Base-by-base conservation (phyloP, 2,329 filamentous ascomycete genomes). In the Aspergillus thermomutatus region DNA sequence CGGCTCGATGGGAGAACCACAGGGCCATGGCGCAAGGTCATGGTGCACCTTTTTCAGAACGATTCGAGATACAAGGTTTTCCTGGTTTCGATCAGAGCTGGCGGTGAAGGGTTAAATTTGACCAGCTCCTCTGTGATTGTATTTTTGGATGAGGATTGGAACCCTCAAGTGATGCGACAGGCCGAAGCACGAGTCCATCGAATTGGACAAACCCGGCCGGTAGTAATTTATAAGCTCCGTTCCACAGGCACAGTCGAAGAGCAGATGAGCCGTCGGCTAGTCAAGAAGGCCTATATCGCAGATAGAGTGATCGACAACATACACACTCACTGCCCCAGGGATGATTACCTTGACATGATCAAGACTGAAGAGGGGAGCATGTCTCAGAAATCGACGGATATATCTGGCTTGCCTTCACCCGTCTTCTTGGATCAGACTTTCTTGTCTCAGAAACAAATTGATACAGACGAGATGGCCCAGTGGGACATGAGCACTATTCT, bases 201-300 rank as follows among this genome's bases (percentile, higher is more conserved):
- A 1, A 83, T 84, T 41, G 82, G 82, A 0, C 82, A 84, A 64
- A 82, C 75, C 0, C 74, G 79, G 53, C 77, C 79, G 14, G 82
- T 84, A 0, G 82, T 79, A 0, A 74, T 85, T 7, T 84, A 83
- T 67, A 82, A 83, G 60, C 69, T 85, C 0, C 82, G 81, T 58
- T 81, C 82, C 0, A 79, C 79, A 53, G 82, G 82, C 1, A 85
- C 82, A 0, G 80, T 85, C 0, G 82, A 85, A 58, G 80, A 83
- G 58, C 83, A 85, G 56, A 85, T 85, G 80, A 76, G 82, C 66
- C 77, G 80, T 0, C 73, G 82, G 1, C 80, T 84, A n/a, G 75
- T 78, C 6, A 87, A 87, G 74, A 87, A 87, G 69, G 72, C 86
- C 0, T 86, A 86, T 58, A 72, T 87, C 0, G 85, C 83, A 0